Evolutionary conservation across 2,329 filamentous ascomycete genomes (phyloP).

Genomic region (Aspergillus brunneoviolaceus): DNA sequence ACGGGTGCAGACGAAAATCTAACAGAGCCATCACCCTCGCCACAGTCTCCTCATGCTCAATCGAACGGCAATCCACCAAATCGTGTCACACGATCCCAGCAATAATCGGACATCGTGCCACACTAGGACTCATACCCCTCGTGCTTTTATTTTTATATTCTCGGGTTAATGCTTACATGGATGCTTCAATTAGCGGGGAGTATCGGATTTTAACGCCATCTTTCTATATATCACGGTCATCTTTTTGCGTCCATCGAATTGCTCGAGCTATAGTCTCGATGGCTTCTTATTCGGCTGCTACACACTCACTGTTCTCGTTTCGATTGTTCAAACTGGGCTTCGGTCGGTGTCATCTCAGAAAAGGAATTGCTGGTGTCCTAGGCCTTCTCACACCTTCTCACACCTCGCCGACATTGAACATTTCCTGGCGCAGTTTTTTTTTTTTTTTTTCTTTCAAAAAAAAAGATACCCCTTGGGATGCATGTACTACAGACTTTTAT

Average conservation of each 20-base stretch:
- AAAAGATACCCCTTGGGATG: neutral
- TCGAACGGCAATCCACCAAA: neutral
- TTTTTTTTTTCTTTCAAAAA: neutral
- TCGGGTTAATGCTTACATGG: neutral
- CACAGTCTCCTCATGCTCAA: neutral
- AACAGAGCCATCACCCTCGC: neutral
- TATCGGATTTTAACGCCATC: neutral
- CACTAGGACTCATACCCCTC: neutral
- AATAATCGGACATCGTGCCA: neutral
- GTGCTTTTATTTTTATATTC: neutral
- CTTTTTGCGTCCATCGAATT: neutral
- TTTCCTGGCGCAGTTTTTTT: neutral
- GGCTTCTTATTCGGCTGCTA: neutral
- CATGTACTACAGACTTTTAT: neutral
- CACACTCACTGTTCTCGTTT: neutral
- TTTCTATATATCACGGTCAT: neutral
- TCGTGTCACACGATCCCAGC: neutral
- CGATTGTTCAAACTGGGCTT: neutral
- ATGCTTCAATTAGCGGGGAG: neutral
- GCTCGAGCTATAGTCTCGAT: neutral
- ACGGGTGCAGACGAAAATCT: neutral
- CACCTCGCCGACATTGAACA: neutral
- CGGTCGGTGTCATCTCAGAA: neutral
- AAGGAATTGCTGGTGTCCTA: neutral
- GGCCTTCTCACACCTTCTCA: neutral